These are phyloP conservation scores for Penicillium sp. DNA, from an alignment of 2,329 filamentous ascomycete species.

Conservation along the genomic window DNA sequence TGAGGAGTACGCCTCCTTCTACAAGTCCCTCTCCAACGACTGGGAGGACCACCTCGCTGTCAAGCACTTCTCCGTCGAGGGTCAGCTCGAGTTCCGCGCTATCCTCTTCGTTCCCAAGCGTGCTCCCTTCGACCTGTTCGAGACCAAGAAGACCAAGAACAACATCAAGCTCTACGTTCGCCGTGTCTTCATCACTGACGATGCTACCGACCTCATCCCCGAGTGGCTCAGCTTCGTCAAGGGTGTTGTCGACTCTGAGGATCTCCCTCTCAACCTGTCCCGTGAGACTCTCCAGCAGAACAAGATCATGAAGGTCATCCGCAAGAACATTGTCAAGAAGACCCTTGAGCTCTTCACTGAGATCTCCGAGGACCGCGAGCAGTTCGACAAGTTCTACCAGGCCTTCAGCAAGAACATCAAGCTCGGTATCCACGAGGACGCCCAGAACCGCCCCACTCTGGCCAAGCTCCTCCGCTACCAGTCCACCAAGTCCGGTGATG, in stretches of 20 bases:
- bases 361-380: conserved; percentile 99
- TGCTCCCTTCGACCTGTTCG: conserved; percentile 98
- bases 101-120: conserved; percentile 99
- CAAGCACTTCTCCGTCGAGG: conserved; percentile 99
- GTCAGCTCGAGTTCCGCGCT: conserved; percentile 99
- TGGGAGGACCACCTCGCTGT: conserved; percentile 99
- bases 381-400: conserved; percentile 99
- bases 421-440: conserved; percentile 99
- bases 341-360: conserved; percentile 98
- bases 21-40: conserved; percentile 99
- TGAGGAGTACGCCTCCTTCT: conserved; percentile 98
- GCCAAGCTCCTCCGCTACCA: conserved; percentile 99
- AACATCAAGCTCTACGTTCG: conserved; percentile 99
- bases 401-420: conserved; percentile 99
- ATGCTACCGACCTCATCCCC: conserved; percentile 97
- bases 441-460: conserved; percentile 86
- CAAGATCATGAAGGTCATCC: conserved; percentile 99
- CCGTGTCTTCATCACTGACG: conserved; percentile 99
- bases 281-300: conserved; percentile 99
- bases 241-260: conserved; percentile 99
- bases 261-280: conserved; percentile 97
- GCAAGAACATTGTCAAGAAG: conserved; percentile 99
- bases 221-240: conserved; percentile 99
- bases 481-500: conserved; percentile 98
- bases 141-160: conserved; percentile 99